Evolutionary conservation across 805 yeast species (phyloP), one percentile per base, ranked within the genome.

Genomic region (Candida arabinofermentans): DNA sequence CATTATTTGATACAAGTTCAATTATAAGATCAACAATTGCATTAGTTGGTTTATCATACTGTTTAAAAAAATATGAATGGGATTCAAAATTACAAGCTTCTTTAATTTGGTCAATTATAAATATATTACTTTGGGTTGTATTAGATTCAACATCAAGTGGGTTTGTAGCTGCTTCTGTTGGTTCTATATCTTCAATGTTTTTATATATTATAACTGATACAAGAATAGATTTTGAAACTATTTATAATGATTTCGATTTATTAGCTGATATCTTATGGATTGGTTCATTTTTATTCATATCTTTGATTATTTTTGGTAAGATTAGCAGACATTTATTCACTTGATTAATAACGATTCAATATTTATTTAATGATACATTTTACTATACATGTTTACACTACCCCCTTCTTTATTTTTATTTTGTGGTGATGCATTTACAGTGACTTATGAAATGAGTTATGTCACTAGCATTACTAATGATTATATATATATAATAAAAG

Each of bases 51-150:
- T 74, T 85, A 27, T 72, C 81, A 4, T 84, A 79, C 54, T 88
- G 87, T 19, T 72, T 85, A 26, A 72, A 86, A 50, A 79, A 77
- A 48, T 67, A 81, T 29, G 83, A 81, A 51, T 84, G 91, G 91
- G 63, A 71, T 37, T 74, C 83, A 0, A 71, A 80, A 16, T 62
- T 79, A 33, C 89, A 85, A 53, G 82, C 84, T 10, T 71, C 83
- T 3, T 62, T 75, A 34, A 70, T 81, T 4, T 83, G 87, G 83
- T 66, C 78, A 10, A 59, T 78, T 18, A 64, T 82, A 41, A 81
- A 81, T 59, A 75, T 84, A 0, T 75, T 83, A 5, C 65, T 84
- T 24, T 83, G 91, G 89, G 55, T 77, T 32, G 38, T 61, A 6
- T 39, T 58, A 13, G 61, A 68, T 37, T 46, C 55, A 5, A 43